phyloP scores from a whole-genome alignment of 1,284 basidiomycete genomes.

The Trametes versicolor region DNA sequence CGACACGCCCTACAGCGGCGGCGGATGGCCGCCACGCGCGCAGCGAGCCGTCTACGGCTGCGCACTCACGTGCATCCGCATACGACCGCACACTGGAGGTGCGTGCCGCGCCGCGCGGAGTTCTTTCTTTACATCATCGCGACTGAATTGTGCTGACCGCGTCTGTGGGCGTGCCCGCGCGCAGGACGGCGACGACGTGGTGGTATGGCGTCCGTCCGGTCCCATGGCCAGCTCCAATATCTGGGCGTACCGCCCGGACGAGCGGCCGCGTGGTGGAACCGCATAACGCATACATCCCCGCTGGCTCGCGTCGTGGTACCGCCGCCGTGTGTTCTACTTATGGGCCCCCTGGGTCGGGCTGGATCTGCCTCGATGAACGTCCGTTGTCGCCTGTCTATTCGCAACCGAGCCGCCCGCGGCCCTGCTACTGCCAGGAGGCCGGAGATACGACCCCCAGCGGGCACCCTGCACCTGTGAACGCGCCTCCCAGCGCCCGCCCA shows the following conservation, averaged over 20 bases:
- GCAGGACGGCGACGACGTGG: conserved; percentile 35
- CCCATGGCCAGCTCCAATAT: conserved; percentile 21
- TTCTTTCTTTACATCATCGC: conserved; percentile 22
- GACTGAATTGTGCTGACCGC: conserved; percentile 26
- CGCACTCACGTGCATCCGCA: conserved; percentile 29
- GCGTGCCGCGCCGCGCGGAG: conserved; percentile 20
- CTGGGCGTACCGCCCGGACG: conserved; percentile 34
- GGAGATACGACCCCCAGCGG: not conserved
- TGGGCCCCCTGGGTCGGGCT: conserved; percentile 27
- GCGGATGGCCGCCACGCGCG: conserved; percentile 25
- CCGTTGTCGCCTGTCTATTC: conserved; percentile 23
- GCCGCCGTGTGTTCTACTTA: conserved; percentile 11
- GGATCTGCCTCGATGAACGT: conserved; percentile 30
- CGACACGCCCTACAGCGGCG: conserved; percentile 24
- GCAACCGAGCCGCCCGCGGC: conserved; percentile 24
- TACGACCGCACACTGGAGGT: conserved; percentile 36
- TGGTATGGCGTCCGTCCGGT: conserved; percentile 24
- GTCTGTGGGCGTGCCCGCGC: conserved; percentile 6
- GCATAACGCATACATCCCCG: conserved; percentile 14
- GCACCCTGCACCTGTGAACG: conserved; percentile 2
- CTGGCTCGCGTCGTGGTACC: conserved; percentile 14
- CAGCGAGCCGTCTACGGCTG: conserved; percentile 26
- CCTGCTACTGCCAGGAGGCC: conserved; percentile 14
- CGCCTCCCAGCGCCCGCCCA: not conserved
- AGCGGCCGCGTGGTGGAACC: conserved; percentile 33